These are phyloP conservation scores for Gamarada debralockiae DNA, from an alignment of 495 filamentous ascomycete genomes.

Conservation along the genomic window DNA sequence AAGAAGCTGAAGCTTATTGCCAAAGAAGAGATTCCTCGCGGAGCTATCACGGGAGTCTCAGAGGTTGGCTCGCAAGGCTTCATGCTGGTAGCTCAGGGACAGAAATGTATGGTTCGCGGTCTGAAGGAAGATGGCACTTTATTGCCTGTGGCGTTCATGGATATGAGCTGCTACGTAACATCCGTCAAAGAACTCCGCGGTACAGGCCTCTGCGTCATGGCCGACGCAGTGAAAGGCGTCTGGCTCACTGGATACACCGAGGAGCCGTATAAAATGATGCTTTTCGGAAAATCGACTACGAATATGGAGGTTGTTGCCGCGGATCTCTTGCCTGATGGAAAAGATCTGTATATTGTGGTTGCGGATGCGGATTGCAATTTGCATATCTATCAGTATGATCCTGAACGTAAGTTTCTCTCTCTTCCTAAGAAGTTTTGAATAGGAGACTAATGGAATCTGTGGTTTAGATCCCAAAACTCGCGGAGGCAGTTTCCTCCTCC, in stretches of 20 bases:
- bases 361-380: slow-evolving; percentile 82
- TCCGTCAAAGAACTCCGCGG: slow-evolving; percentile 74
- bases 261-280: slow-evolving; percentile 89
- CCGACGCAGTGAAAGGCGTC: slow-evolving; percentile 86
- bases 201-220: slow-evolving; percentile 79
- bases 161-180: slow-evolving; percentile 90
- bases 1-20: slow-evolving; percentile 80
- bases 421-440: neutral
- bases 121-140: slow-evolving; percentile 91
- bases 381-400: slow-evolving; percentile 89
- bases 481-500: slow-evolving; percentile 80
- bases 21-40: slow-evolving; percentile 81
- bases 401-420: slow-evolving; percentile 57
- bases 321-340: slow-evolving; percentile 85
- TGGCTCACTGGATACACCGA: slow-evolving; percentile 95
- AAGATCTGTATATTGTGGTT: slow-evolving; percentile 76
- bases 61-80: slow-evolving; percentile 90
- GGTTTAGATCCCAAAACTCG: slow-evolving; percentile 83
- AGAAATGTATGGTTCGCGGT: slow-evolving; percentile 95
- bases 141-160: slow-evolving; percentile 94
- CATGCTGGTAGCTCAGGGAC: slow-evolving; percentile 86
- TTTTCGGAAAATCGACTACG: slow-evolving; percentile 82
- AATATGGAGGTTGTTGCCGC: slow-evolving; percentile 75
- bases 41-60: slow-evolving; percentile 86
- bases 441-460: neutral